A percentile compares a stretch with the other conserved stretches of the same genome.
Conservation (phyloP, 2,329 filamentous ascomycete genomes). For the Rutstroemia sp. region DNA sequence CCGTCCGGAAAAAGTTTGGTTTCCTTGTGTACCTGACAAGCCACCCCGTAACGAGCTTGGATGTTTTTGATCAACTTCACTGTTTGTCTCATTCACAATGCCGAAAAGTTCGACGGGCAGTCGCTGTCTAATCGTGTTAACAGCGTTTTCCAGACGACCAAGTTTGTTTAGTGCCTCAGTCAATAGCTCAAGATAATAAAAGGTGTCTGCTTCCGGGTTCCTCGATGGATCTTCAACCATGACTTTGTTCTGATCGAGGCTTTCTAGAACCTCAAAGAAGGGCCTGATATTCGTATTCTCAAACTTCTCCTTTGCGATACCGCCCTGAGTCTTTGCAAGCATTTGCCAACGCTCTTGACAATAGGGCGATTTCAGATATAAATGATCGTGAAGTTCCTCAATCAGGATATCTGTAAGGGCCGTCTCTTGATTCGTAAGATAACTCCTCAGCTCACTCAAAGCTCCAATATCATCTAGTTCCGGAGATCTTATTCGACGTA, state of each 20-base stretch:
- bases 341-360: constrained; percentile 94
- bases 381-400: constrained; percentile 94
- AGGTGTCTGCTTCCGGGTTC: constrained; percentile 92
- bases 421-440: constrained; percentile 88
- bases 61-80: constrained; percentile 86
- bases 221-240: constrained; percentile 82
- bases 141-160: constrained; percentile 73
- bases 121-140: constrained; percentile 86
- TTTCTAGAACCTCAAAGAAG: constrained; percentile 53
- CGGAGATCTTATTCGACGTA: constrained; percentile 75
- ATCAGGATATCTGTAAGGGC: constrained; percentile 88
- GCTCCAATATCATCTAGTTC: constrained; percentile 90
- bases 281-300: constrained; percentile 37
- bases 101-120: constrained; percentile 89
- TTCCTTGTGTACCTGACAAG: constrained; percentile 42
- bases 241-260: constrained; percentile 50
- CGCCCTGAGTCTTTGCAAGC: constrained; percentile 60
- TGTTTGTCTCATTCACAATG: constrained; percentile 90
- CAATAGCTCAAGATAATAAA: constrained; percentile 82
- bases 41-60: constrained; percentile 65
- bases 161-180: constrained; percentile 88
- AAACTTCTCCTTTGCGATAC: constrained; percentile 35
- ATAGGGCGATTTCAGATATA: constrained; percentile 96
- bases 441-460: constrained; percentile 75
- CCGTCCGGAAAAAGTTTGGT: constrained; percentile 57